phyloP scores from a whole-genome alignment of 2,329 filamentous ascomycete species.

The Fonsecaea monophora region DNA sequence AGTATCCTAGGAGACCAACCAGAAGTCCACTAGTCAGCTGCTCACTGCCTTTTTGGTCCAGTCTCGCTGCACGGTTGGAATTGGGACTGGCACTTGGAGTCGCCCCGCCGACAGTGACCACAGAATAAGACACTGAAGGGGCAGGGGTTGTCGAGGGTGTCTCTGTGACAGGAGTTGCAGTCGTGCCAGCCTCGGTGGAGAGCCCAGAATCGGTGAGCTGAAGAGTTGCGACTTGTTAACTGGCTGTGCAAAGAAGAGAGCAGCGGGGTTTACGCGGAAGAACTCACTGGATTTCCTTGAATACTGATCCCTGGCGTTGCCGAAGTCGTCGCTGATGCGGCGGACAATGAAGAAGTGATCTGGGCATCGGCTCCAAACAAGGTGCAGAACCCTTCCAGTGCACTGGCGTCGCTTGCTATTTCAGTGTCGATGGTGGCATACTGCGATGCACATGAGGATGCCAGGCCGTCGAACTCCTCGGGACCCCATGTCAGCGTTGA shows the following conservation, averaged over 20 bases:
- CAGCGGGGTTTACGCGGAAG: not conserved
- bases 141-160: not conserved
- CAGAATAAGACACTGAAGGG: not conserved
- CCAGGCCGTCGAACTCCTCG: constrained; percentile 9
- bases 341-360: not conserved
- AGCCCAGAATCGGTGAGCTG: not conserved
- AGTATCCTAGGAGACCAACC: not conserved
- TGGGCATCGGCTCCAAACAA: not conserved
- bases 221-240: not conserved
- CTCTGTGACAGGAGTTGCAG: not conserved
- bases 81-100: not conserved
- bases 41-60: not conserved
- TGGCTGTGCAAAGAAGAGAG: not conserved
- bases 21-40: not conserved
- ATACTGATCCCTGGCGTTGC: not conserved
- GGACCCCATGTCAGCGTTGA: constrained; percentile 21
- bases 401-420: constrained; percentile 15
- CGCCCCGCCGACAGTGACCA: not conserved
- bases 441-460: constrained; percentile 3
- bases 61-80: not conserved
- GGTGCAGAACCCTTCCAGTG: constrained; percentile 16
- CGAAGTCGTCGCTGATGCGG: not conserved
- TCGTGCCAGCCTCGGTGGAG: not conserved
- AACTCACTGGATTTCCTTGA: not conserved
- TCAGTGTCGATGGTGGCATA: constrained; percentile 20